phyloP scores from a whole-genome alignment of 2,329 filamentous ascomycete species.

The Epichloe aotearoae region DNA sequence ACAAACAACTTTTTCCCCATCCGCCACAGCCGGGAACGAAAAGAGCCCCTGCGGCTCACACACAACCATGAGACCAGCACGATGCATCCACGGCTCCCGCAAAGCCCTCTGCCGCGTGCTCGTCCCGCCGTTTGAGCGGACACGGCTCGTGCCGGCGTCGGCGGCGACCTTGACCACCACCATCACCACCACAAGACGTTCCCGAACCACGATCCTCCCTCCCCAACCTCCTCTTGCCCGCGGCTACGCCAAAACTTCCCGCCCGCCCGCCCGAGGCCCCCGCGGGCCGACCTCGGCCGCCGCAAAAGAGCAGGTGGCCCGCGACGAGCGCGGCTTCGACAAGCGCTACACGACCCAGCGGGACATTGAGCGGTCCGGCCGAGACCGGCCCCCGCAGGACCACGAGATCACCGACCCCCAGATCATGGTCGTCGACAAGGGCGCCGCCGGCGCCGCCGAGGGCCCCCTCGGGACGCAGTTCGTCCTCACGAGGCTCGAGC shows the following conservation, averaged over 20 bases:
- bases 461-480: conserved; percentile 24
- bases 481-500: conserved; percentile 28
- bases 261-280: not conserved
- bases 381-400: conserved; percentile 29
- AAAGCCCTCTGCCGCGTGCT: conserved; percentile 34
- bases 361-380: conserved; percentile 20
- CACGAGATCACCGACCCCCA: conserved; percentile 29
- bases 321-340: conserved; percentile 16
- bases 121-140: conserved; percentile 14
- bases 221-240: not conserved
- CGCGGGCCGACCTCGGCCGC: not conserved
- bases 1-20: no score
- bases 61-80: conserved; percentile 22
- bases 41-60: no score
- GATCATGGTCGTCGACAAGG: conserved; percentile 28
- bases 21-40: no score
- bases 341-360: conserved; percentile 22
- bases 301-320: conserved; percentile 4
- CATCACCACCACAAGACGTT: no score
- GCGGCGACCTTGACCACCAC: not conserved
- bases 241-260: not conserved
- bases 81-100: conserved; percentile 31
- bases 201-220: not conserved
- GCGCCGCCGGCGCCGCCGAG: conserved; percentile 16
- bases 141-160: not conserved